Conservation (phyloP, 148 eudicot genomes). For the Rhododendron henanense region DNA sequence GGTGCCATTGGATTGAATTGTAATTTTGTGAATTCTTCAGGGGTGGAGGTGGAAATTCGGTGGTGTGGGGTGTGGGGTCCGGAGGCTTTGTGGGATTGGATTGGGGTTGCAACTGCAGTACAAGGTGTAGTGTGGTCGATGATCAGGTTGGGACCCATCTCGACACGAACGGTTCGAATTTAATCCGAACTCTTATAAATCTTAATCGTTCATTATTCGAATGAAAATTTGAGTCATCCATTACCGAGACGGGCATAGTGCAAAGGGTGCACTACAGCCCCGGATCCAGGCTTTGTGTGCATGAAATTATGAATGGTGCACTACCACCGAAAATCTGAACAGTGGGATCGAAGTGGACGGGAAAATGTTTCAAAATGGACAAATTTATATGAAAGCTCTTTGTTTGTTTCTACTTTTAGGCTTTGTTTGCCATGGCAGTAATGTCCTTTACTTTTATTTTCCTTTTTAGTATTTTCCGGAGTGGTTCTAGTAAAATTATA, state of each 20-base stretch:
- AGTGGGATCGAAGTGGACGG: neutral
- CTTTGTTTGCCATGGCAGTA: too few species aligned
- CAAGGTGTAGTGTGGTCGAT: too few species aligned
- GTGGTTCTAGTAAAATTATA: too few species aligned
- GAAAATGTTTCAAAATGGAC: neutral
- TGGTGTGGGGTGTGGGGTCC: neutral
- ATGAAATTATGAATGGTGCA: neutral
- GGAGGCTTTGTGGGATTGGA: neutral
- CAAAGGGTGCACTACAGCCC: too few species aligned
- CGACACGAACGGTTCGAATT: fast-evolving
- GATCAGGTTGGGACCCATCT: too few species aligned
- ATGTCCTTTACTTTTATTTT: too few species aligned
- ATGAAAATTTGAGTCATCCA: too few species aligned
- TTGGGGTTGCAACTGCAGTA: too few species aligned
- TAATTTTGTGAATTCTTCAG: too few species aligned
- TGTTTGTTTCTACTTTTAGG: neutral
- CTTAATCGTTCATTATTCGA: too few species aligned
- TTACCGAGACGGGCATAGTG: fast-evolving
- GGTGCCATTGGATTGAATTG: neutral
- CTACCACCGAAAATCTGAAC: neutral
- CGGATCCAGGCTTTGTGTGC: neutral
- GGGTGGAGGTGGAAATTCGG: neutral
- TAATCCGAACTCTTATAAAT: too few species aligned
- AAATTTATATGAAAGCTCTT: neutral
- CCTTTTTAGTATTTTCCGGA: too few species aligned